These are phyloP conservation scores for Phytophthora vignae DNA, from an alignment of 352 stramenopile species.

Conservation along the genomic window DNA sequence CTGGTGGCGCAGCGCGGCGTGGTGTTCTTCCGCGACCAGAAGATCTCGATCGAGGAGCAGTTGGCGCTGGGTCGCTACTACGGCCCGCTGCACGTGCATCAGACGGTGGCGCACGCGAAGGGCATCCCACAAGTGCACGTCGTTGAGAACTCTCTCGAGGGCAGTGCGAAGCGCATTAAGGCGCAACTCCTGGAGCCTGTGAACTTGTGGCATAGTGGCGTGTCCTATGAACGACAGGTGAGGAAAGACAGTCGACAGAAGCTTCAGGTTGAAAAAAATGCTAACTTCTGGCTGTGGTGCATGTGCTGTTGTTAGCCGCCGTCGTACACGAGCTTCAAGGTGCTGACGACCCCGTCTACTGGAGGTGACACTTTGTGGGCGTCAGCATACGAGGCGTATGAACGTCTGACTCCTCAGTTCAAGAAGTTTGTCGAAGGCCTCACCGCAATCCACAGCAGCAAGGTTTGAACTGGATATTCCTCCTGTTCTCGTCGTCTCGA, in stretches of 20 bases:
- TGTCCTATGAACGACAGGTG: conserved; percentile 47
- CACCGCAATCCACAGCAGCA: conserved; percentile 57
- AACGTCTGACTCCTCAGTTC: conserved; percentile 52
- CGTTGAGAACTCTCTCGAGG: conserved; percentile 23
- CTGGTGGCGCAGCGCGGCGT: conserved; percentile 25
- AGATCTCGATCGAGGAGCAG: conserved; percentile 26
- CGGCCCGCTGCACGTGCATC: conserved; percentile 23
- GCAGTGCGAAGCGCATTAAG: conserved; percentile 21
- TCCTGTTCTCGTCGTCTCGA: neutral
- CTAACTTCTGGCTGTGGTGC: neutral
- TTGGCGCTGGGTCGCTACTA: conserved; percentile 32
- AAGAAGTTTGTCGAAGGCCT: conserved; percentile 53
- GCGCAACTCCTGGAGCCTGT: conserved; percentile 27
- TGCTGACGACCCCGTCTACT: conserved; percentile 38
- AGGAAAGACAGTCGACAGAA: neutral
- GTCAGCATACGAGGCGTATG: conserved; percentile 56
- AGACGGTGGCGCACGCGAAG: conserved; percentile 23
- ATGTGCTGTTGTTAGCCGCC: conserved; percentile 24
- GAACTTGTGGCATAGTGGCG: conserved; percentile 50
- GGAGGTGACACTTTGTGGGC: conserved; percentile 58
- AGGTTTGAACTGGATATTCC: conserved; percentile 21
- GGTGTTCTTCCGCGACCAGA: conserved; percentile 31
- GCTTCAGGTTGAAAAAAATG: neutral
- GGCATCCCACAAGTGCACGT: conserved; percentile 21
- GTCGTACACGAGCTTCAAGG: conserved; percentile 36